Percentiles rank a stretch among this genome's conserved stretches.
These are phyloP conservation scores for Chytridium lagenaria DNA, from an alignment of 371 early-diverging fungal species.

Conservation along the genomic window DNA sequence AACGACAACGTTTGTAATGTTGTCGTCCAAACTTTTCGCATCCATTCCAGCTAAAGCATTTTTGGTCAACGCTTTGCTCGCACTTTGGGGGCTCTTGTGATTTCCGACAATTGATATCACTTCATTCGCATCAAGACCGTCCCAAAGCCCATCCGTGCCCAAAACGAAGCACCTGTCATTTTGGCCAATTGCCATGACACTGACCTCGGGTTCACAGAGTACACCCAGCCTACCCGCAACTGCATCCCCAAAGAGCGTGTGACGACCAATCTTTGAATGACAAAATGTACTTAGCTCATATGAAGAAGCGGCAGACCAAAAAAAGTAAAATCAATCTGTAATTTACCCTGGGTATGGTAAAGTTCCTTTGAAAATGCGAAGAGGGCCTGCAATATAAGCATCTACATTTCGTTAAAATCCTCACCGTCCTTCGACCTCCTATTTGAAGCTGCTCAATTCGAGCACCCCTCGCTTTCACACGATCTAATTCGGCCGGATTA, in stretches of 20 bases:
- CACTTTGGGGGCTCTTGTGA: constrained; percentile 35
- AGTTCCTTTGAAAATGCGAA: constrained; percentile 58
- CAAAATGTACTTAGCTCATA: too few relatives aligned
- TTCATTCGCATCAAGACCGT: constrained; percentile 48
- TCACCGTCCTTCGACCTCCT: constrained; percentile 38
- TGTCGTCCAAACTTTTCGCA: constrained; percentile 52
- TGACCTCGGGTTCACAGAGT: constrained; percentile 51
- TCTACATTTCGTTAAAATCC: too few relatives aligned
- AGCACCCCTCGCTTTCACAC: constrained; percentile 50
- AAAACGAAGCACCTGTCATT: constrained; percentile 47
- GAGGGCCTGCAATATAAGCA: constrained; percentile 49
- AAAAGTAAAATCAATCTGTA: background rate
- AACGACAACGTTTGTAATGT: constrained; percentile 55
- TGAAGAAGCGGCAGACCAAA: too few relatives aligned
- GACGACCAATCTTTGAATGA: constrained; percentile 48
- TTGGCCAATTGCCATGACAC: constrained; percentile 22
- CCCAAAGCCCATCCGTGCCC: constrained; percentile 59
- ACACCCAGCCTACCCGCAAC: constrained; percentile 53
- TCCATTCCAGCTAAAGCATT: constrained; percentile 49
- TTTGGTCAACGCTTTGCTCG: constrained; percentile 41
- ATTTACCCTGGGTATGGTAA: constrained; percentile 61
- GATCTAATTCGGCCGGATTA: constrained; percentile 38
- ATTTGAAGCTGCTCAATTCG: constrained; percentile 51
- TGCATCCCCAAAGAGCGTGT: constrained; percentile 57
- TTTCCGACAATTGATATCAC: constrained; percentile 36